These are phyloP conservation scores for Cucumis cinereus DNA, from an alignment of 306 rosid species.

Conservation along the genomic window DNA sequence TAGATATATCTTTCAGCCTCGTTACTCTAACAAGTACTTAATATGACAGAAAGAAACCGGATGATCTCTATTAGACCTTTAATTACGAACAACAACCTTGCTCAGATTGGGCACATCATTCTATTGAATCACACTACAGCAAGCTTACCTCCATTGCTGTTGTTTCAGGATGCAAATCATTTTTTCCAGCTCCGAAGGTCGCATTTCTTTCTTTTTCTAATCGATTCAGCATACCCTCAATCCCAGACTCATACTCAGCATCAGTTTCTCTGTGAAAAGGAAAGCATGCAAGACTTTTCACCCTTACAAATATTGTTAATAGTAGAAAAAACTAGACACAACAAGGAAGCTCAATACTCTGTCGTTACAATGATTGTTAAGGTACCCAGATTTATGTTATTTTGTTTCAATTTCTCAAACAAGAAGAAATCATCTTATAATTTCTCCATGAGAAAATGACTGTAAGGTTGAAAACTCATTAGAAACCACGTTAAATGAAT, in stretches of 20 bases:
- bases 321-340: not conserved
- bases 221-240: conserved; percentile 81
- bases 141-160: conserved; percentile 28
- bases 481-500: not conserved
- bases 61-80: not conserved
- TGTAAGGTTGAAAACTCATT: not conserved
- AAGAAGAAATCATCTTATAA: not conserved
- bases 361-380: not conserved
- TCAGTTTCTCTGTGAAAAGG: conserved; percentile 30
- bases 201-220: conserved; percentile 60
- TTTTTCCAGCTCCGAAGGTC: conserved; percentile 27
- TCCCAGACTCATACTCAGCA: conserved; percentile 45
- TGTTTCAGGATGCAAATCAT: conserved; percentile 21
- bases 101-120: not conserved
- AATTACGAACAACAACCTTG: not conserved
- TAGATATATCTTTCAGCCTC: not conserved
- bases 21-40: not conserved
- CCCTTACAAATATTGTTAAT: not conserved
- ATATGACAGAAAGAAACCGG: not conserved
- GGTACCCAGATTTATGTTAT: not conserved
- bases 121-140: not conserved
- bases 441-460: not conserved
- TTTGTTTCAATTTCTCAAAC: not conserved
- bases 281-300: not conserved
- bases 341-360: not conserved